phyloP scores from a whole-genome alignment of 371 early-diverging fungal genomes.

The Dinochytrium kinnereticum region DNA sequence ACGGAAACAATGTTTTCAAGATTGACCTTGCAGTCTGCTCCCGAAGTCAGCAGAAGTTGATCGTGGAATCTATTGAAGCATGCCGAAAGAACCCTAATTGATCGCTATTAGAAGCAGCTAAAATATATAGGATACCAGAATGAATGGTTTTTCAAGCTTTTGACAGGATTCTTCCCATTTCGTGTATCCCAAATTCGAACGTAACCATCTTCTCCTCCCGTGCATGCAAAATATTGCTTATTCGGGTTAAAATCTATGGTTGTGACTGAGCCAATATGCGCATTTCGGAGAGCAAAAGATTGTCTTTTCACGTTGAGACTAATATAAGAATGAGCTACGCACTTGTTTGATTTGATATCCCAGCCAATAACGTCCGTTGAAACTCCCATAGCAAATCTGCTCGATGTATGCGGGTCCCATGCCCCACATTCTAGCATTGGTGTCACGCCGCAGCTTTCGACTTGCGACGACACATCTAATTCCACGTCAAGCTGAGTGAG shows the following conservation, averaged over 20 bases:
- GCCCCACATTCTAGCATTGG: conserved; percentile 62
- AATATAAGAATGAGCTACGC: neutral
- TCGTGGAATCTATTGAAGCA: conserved; percentile 87
- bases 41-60: conserved; percentile 81
- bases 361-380: conserved; percentile 69
- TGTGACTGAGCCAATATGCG: conserved; percentile 72
- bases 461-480: neutral
- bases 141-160: conserved; percentile 74
- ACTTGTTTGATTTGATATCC: conserved; percentile 67
- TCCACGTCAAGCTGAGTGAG: neutral
- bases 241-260: conserved; percentile 86
- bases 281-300: conserved; percentile 53
- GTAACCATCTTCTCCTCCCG: conserved; percentile 84
- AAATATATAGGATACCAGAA: conserved; percentile 70
- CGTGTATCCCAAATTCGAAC: conserved; percentile 87
- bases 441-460: neutral
- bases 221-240: conserved; percentile 76
- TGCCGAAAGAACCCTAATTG: conserved; percentile 79
- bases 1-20: conserved; percentile 81
- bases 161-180: conserved; percentile 55
- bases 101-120: neutral
- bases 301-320: conserved; percentile 32
- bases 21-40: conserved; percentile 86
- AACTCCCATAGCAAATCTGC: conserved; percentile 62
- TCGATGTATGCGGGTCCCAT: conserved; percentile 76